Evolutionary conservation across 805 yeast genomes (phyloP).

Genomic region (Starmera dryadoides): DNA sequence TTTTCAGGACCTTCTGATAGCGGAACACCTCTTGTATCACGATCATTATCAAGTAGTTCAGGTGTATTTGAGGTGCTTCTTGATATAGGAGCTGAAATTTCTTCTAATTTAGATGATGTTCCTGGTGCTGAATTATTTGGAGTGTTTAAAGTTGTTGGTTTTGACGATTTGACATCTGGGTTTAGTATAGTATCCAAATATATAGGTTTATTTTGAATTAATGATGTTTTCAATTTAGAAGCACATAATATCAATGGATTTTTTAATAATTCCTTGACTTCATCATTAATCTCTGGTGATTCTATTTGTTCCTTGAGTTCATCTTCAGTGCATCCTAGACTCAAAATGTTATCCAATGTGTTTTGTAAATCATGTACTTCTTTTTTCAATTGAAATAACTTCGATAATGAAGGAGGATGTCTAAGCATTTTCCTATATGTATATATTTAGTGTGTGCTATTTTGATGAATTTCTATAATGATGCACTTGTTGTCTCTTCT

Average conservation of each 20-base stretch:
- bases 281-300: background rate
- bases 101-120: no score
- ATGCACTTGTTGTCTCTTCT: no score
- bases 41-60: background rate
- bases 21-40: background rate
- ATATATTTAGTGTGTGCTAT: no score
- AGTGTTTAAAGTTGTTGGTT: background rate
- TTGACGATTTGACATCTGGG: background rate
- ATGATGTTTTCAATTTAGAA: background rate
- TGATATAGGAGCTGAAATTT: no score
- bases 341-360: conserved; percentile 1
- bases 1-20: background rate
- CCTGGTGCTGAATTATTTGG: no score
- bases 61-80: background rate
- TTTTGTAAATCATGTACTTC: conserved; percentile 3
- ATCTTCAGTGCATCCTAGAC: background rate
- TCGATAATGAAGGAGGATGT: background rate
- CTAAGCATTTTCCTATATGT: no score
- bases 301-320: background rate
- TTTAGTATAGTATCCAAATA: background rate
- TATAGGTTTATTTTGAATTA: background rate
- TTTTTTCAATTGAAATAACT: conserved; percentile 1
- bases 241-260: background rate
- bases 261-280: background rate
- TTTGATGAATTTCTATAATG: no score